Base-by-base conservation (phyloP, 2,329 filamentous ascomycete genomes). In the Chaetomiaceae sp. region DNA sequence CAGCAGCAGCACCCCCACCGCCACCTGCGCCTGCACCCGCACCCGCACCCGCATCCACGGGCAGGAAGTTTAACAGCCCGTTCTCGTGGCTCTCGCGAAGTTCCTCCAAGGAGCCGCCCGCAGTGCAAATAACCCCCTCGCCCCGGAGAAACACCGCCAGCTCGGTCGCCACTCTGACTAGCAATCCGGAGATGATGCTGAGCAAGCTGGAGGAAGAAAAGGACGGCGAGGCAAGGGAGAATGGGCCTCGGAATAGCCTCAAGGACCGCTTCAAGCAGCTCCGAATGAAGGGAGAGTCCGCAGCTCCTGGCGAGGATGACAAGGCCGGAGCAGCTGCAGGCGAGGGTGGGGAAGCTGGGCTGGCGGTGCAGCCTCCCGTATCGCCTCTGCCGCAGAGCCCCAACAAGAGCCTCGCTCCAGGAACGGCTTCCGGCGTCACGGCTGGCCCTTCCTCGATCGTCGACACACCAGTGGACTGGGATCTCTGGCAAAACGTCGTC, bases 401-500 rank as follows among this genome's bases (percentile, higher is more conserved):
- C 14, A 88, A 89, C 59, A 76, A 78, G 4, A 82, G 78, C 50
- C 73, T 96, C 39, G 84, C 89, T 1, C 91, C 91, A 0, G 91
- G 91, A 1, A 96, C 91, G 1, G 89, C 86, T 7, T 85, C 89
- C 10, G 91, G 92, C 5, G 82, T 91, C 37, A 85, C 85, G 20
- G 83, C 85, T 19, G 87, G 87, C 1, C 87, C 86, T 8, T 85
- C 88, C 3, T 82, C 83, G 19, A 77, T 84, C 55, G 70, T 73
- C 13, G 87, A 91, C 62, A 74, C 76, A 14, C 85, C 88, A 20
- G 93, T 99, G n/a, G 90, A 99, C 65, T 99, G 93, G 93, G 93
- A 99, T 68, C 73, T 99, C 34, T 99, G 93, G 93, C 92, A 99
- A 66, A 83, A 87, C 20, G 86, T 99, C 4, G 93, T 99, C 30